phyloP scores from a whole-genome alignment of 495 filamentous ascomycete species.

The Thermothielavioides terrestris region DNA sequence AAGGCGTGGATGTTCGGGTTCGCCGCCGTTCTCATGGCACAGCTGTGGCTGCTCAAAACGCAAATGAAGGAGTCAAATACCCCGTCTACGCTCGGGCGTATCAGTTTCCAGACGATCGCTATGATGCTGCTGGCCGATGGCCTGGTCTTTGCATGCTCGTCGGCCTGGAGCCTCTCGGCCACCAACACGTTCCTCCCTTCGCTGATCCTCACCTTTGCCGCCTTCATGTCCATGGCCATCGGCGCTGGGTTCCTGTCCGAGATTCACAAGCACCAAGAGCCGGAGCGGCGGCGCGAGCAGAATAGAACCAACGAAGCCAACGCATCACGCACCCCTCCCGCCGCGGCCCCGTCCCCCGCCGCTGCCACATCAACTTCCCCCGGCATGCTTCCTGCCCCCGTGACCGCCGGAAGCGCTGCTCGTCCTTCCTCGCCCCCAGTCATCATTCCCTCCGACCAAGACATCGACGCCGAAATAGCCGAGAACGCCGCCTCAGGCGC shows the following conservation, averaged over 20 bases:
- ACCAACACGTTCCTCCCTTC: conserved; percentile 59
- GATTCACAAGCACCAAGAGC: conserved; percentile 79
- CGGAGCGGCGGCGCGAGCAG: conserved; percentile 45
- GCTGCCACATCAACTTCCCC: conserved; percentile 25
- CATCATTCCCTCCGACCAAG: conserved; percentile 79
- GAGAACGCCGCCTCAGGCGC: conserved; percentile 32
- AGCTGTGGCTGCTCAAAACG: conserved; percentile 65
- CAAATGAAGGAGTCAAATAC: conserved; percentile 91
- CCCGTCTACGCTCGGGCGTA: conserved; percentile 82
- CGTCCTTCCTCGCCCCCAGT: conserved; percentile 45
- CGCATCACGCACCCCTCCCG: conserved; percentile 24
- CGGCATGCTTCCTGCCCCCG: conserved; percentile 53
- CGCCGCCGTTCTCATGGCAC: conserved; percentile 53
- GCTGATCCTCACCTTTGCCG: conserved; percentile 64
- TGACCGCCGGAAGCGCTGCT: conserved; percentile 42
- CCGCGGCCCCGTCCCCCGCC: conserved; percentile 11
- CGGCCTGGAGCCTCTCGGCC: conserved; percentile 55
- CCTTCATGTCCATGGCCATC: conserved; percentile 53
- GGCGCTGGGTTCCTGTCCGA: conserved; percentile 81
- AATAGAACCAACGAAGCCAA: conserved; percentile 16
- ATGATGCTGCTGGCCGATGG: conserved; percentile 86
- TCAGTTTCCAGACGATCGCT: conserved; percentile 81
- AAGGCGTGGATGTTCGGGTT: conserved; percentile 61
- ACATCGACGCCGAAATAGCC: conserved; percentile 52
- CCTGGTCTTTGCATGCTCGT: conserved; percentile 50